Base-by-base conservation (phyloP, 2,329 filamentous ascomycete genomes). In the Hypoxylon sp. region DNA sequence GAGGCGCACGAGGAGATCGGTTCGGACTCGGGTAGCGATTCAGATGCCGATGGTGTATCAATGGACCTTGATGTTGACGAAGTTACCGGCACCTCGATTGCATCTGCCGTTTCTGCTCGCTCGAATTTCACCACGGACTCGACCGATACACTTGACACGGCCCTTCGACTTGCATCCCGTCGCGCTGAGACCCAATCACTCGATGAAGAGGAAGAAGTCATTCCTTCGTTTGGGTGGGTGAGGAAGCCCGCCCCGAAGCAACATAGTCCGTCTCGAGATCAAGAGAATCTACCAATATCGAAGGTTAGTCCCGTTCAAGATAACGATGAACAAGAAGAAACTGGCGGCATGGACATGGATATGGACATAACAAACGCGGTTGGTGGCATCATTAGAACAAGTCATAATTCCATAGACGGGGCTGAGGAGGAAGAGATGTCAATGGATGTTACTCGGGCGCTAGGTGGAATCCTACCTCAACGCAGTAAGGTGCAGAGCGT, bases 381-480 rank as follows among this genome's bases (percentile, higher is more conserved):
- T 45, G 87, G 87, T 3, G 81, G 84, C n/a, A 88, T 88, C 44
- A 73, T 85, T 38, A 77, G 75, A 65, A 65, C 70, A 22, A 60
- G 53, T 5, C 52, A 69, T 33, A 54, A 82, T 53, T 74, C 82
- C 22, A 75, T 80, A 4, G 82, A 85, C 11, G 81, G 82, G 11
- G 76, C 78, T 14, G 80, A 84, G 22, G 84, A 88, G 28, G 62
- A 65, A 68, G 92, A 94, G 38, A 89, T 96, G 84, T 96, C 93
- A 20, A 97, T 98, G 95, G 95, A 98, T 72, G 92, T 97, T 6
- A 97, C 95, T 1, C 88, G 87, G 57, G 92, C 88, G 7, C 83
- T 97, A 55, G 95, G 95, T 7, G 87, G 90, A 2, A 97, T 98
- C 56, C 78, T 97, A 18, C 80, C 84, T 4, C 83, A 80, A 49